Evolutionary conservation across 495 filamentous ascomycete species (phyloP), one percentile per base, ranked within the genome.

Genomic region (Penicillium angulare): DNA sequence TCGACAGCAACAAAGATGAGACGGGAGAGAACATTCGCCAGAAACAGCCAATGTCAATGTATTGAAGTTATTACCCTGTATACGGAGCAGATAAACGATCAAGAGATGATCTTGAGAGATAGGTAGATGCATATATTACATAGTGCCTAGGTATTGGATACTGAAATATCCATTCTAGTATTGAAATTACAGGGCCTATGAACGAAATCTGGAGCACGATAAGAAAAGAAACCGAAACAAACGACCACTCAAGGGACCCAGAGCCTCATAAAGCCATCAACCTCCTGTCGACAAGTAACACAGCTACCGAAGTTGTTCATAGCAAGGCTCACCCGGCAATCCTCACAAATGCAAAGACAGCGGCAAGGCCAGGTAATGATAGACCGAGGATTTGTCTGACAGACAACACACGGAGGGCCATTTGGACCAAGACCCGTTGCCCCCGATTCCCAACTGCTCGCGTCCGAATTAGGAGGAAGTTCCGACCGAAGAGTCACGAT

Each of bases 281-380:
- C 87, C 53, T 92, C 87, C 52, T 87, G 80, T 42, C 93, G 78
- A 64, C 93, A 97, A 55, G 92, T 97, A 17, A 97, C 90, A 57
- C 93, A 98, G 57, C 86, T 92, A 35, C 89, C 86, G 61, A 92
- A 97, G 67, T 97, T 97, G 59, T 95, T 96, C 87, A 95, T 88
- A 7, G 93, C 93, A 24, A 98, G 79, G 45, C 87, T 90, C 20
- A 98, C 86, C 16, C 93, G 77, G 66, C 93, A 97, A 47, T 97
- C 93, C 62, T 98, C 93, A 61, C 93, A 97, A 20, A 96, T 75
- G 52, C 89, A 91, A 36, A 98, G 77, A 64, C 93, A 98, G 16
- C 95, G 84, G 61, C 93, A 98, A 2, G 93, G 93, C 95, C 95
- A 97, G 3, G 95, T 87, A 47, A 98, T 86, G 43, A 97, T 87